A percentile compares a stretch with the other conserved stretches of the same genome.
These are phyloP conservation scores for Aureobasidium sp. DNA, from an alignment of 2,329 filamentous ascomycete genomes.

Conservation along the genomic window DNA sequence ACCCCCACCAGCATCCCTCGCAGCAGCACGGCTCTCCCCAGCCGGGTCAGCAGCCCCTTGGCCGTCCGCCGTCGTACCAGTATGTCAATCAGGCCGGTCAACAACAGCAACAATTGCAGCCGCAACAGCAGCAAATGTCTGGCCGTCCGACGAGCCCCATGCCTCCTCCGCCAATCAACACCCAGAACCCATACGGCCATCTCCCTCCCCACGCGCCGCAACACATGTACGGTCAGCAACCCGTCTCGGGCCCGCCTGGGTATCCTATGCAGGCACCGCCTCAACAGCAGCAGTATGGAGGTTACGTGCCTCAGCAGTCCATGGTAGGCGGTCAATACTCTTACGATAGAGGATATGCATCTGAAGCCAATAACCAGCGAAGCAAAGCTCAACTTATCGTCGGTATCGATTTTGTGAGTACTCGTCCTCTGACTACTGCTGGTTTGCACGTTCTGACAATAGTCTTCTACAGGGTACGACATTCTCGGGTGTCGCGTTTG, in stretches of 20 bases:
- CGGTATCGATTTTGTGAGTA: constrained; percentile 89
- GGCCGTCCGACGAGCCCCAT: constrained; percentile 40
- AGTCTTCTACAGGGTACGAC: constrained; percentile 65
- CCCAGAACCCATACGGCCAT: constrained; percentile 39
- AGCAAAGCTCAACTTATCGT: constrained; percentile 97
- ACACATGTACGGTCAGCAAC: constrained; percentile 32
- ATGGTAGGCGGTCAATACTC: constrained; percentile 12
- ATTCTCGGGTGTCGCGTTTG: constrained; percentile 93
- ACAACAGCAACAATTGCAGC: constrained; percentile 31
- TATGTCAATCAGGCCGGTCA: constrained; percentile 36
- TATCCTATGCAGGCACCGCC: constrained; percentile 31
- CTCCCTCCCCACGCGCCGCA: constrained; percentile 19
- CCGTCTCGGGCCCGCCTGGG: constrained; percentile 25
- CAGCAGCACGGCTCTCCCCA: constrained; percentile 25
- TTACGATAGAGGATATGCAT: constrained; percentile 29
- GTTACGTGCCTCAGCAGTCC: constrained; percentile 12
- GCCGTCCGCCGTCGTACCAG: constrained; percentile 56
- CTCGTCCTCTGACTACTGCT: constrained; percentile 2
- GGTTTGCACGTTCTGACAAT: constrained; percentile 4
- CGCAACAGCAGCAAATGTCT: constrained; percentile 35
- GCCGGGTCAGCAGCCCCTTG: constrained; percentile 41
- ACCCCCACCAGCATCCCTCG: constrained; percentile 30
- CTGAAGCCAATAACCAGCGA: constrained; percentile 78
- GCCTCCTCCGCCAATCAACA: constrained; percentile 37
- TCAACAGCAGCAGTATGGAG: constrained; percentile 14